Evolutionary conservation across 169 alveolate species (phyloP).

Genomic region (Neospora caninum): DNA sequence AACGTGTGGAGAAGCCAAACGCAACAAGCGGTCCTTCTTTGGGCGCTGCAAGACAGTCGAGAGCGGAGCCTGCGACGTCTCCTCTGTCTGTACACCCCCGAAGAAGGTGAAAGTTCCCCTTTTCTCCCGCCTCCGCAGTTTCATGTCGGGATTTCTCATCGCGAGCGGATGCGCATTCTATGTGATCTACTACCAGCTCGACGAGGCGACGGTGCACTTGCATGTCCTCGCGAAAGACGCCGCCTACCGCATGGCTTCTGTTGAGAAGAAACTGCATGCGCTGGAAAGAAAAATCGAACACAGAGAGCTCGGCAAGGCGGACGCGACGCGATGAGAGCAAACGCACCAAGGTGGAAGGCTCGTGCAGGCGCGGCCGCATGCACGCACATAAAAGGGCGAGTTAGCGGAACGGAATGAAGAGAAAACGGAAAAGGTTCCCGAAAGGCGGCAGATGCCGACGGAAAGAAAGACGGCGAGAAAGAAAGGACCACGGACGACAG

Average conservation of each 20-base stretch:
- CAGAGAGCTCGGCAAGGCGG: neutral
- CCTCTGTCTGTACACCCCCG: neutral
- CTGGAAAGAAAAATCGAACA: neutral
- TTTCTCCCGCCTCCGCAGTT: neutral
- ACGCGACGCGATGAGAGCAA: neutral
- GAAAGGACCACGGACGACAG: too few relatives aligned
- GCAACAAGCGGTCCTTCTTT: too few relatives aligned
- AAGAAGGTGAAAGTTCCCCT: neutral
- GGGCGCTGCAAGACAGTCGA: too few relatives aligned
- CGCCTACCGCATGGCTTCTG: conserved; percentile 9
- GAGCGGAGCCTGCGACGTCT: too few relatives aligned
- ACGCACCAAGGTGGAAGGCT: neutral
- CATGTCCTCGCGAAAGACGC: conserved; percentile 27
- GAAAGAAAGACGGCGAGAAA: too few relatives aligned
- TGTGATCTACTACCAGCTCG: conserved; percentile 10
- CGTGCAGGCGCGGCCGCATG: too few relatives aligned
- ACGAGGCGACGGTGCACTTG: neutral
- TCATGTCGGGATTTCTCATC: conserved; percentile 5
- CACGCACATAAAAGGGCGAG: too few relatives aligned
- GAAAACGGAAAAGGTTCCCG: too few relatives aligned
- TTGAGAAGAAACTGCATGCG: neutral
- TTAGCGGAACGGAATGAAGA: too few relatives aligned
- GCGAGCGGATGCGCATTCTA: conserved; percentile 13
- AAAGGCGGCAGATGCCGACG: too few relatives aligned
- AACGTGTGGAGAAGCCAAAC: too few relatives aligned